Evolutionary conservation across 768 basidiomycete genomes (phyloP).

Genomic region (Pulveroboletus sp.): DNA sequence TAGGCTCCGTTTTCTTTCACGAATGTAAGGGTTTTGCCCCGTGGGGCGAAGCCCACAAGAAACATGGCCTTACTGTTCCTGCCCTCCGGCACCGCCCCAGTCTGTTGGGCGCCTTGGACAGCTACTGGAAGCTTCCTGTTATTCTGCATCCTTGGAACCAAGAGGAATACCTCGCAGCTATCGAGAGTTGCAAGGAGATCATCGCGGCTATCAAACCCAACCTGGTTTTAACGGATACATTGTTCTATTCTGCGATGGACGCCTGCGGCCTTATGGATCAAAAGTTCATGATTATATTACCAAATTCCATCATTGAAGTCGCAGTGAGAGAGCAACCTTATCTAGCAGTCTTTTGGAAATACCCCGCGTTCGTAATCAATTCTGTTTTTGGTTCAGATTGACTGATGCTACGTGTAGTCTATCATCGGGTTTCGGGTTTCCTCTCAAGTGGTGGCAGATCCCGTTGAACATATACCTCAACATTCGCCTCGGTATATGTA

Average conservation of each 20-base stretch:
- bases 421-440: constrained; percentile 8
- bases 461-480: constrained; percentile 8
- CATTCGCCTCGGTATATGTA: background rate
- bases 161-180: constrained; percentile 6
- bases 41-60: background rate
- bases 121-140: background rate
- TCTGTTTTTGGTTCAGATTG: background rate
- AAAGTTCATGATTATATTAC: constrained; percentile 1
- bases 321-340: background rate
- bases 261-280: constrained; percentile 4
- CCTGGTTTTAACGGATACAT: background rate
- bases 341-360: constrained; percentile 5
- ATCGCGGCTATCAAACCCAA: constrained; percentile 1
- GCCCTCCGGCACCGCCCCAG: background rate
- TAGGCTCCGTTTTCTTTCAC: constrained; percentile 4
- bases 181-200: background rate
- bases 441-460: constrained; percentile 15
- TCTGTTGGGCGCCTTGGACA: constrained; percentile 1
- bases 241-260: constrained; percentile 2
- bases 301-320: background rate
- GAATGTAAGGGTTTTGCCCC: constrained; percentile 2
- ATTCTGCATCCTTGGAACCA: background rate
- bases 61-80: background rate
- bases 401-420: background rate
- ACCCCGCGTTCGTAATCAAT: background rate